Base-by-base conservation (phyloP, 805 yeast species). In the Metschnikowia bowlesiae region DNA sequence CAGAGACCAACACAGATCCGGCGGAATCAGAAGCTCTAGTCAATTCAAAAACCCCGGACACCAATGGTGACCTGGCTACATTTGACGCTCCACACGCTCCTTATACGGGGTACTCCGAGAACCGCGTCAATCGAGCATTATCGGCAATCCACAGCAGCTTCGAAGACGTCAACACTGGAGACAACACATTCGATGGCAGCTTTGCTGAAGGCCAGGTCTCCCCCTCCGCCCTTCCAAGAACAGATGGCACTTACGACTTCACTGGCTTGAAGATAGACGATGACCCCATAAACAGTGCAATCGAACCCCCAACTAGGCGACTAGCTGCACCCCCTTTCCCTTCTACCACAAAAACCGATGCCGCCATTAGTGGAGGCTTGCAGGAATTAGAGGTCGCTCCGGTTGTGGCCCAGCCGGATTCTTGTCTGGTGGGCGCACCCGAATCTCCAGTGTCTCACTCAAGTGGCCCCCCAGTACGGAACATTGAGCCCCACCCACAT, bases 191-290 rank as follows among this genome's bases (percentile, higher is more conserved):
- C 5, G 43, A 30, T 30, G 26, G 8, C 10, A 16, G 18, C 9
- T 14, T 33, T 36, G 45, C 49, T 28, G 44, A 18, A n/a, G 31
- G 16, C 2, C 54, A 34, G 29, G 47, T n/a, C 16, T 48, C 56
- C 11, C 50, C 51, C 8, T 43, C 49, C 11, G 39, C 43, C 1
- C 50, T 55, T 39, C 82, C 81, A 7, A 62, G 81, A 30, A 64
- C 71, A 54, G 76, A 79, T 0, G 82, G 76, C 2, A 70, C 79
- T 0, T 62, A 71, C 49, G 68, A 74, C 46, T 79, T 79, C 46
- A 75, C 68, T 34, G 85, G 79, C 1, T 58, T 78, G 35, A 67
- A 70, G n/a, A 28, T 44, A 14, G 46, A 44, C 9, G 46, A 44
- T 33, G 30, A 32, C 10, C 14, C 32, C 34, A 29, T 30, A 14